Conservation (phyloP, 2,329 filamentous ascomycete species). For the Endothia cerciana region DNA sequence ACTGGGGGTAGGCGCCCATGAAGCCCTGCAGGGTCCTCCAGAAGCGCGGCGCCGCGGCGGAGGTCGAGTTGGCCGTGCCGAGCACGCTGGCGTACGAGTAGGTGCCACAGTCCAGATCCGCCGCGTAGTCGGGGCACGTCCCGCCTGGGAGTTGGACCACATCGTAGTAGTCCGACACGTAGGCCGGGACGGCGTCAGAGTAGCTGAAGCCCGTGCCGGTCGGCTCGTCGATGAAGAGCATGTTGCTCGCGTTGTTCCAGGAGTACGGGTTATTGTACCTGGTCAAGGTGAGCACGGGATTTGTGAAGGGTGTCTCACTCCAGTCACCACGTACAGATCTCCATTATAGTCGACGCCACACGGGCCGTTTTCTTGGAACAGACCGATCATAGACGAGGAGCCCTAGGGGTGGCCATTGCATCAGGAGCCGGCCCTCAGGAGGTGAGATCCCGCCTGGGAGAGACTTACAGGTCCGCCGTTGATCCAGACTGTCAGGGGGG, state of each 20-base stretch:
- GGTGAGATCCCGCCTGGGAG: background rate
- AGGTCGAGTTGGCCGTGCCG: conserved; percentile 59
- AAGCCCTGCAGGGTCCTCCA: conserved; percentile 66
- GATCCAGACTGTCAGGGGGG: conserved; percentile 56
- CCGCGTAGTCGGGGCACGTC: conserved; percentile 55
- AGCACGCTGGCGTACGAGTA: conserved; percentile 56
- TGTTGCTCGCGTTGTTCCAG: conserved; percentile 59
- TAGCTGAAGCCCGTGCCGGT: conserved; percentile 64
- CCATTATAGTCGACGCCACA: conserved; percentile 47
- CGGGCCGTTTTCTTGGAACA: conserved; percentile 53
- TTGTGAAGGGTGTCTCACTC: background rate
- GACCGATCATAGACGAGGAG: conserved; percentile 55
- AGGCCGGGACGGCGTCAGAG: conserved; percentile 40
- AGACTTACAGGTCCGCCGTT: conserved; percentile 50
- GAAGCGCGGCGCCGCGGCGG: conserved; percentile 59
- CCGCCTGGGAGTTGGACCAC: conserved; percentile 50
- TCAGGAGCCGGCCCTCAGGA: background rate
- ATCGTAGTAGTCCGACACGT: conserved; percentile 32
- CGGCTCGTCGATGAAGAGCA: conserved; percentile 65
- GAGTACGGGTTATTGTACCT: conserved; percentile 54
- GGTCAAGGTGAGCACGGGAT: background rate
- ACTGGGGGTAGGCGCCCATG: conserved; percentile 62
- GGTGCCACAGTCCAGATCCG: conserved; percentile 53
- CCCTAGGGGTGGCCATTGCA: conserved; percentile 36
- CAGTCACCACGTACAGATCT: conserved; percentile 36